phyloP scores from a whole-genome alignment of 2,329 filamentous ascomycete species.

The Diaporthe citri region DNA sequence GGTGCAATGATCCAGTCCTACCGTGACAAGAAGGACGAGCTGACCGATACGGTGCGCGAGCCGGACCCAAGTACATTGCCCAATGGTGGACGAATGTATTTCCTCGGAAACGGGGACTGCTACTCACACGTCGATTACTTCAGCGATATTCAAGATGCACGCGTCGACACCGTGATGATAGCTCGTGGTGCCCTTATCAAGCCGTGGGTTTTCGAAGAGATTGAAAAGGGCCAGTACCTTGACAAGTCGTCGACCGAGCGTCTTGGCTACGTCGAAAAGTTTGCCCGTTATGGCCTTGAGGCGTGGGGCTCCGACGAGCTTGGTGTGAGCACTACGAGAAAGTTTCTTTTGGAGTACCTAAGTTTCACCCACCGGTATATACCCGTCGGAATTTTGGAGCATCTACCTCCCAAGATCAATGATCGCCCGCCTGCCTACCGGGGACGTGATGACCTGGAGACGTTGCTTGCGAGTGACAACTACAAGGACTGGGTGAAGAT shows the following conservation, averaged over 20 bases:
- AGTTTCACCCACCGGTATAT: constrained; percentile 95
- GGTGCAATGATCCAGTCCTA: constrained; percentile 86
- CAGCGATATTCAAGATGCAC: constrained; percentile 79
- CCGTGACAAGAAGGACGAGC: constrained; percentile 74
- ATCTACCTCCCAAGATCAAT: constrained; percentile 88
- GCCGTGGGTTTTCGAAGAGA: constrained; percentile 99
- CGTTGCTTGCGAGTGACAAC: constrained; percentile 88
- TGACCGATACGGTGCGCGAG: constrained; percentile 83
- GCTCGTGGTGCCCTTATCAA: constrained; percentile 97
- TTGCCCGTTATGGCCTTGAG: constrained; percentile 89
- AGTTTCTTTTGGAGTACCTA: constrained; percentile 95
- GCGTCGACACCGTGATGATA: constrained; percentile 96
- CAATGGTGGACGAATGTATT: constrained; percentile 82
- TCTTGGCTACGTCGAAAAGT: constrained; percentile 87
- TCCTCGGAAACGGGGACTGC: constrained; percentile 96
- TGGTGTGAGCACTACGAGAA: constrained; percentile 88
- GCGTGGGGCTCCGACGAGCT: constrained; percentile 97
- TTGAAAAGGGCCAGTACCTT: constrained; percentile 89
- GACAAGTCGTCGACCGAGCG: constrained; percentile 94
- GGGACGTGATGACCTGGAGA: constrained; percentile 92
- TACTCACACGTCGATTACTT: constrained; percentile 93
- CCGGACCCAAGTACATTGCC: constrained; percentile 81
- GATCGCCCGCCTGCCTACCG: constrained; percentile 88
- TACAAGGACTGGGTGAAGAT: constrained; percentile 99
- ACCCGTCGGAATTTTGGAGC: constrained; percentile 87